Percentiles rank a stretch among this genome's conserved stretches.
These are phyloP conservation scores for Rhizopogon vesiculosus DNA, from an alignment of 768 basidiomycete species.

Conservation along the genomic window DNA sequence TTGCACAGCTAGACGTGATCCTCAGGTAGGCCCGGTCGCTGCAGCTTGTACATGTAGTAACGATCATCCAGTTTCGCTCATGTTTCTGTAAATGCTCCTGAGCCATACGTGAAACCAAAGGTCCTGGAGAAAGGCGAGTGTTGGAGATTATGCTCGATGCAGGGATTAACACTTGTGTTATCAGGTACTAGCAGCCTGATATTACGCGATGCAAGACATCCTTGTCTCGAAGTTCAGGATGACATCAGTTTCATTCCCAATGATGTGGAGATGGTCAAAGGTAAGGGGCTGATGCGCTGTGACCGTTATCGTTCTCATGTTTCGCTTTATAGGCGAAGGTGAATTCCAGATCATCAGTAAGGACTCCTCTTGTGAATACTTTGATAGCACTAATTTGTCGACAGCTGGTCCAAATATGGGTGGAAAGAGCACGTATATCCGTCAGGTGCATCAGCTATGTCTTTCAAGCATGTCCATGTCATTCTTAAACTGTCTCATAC, in stretches of 20 bases:
- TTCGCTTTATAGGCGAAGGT: slow-evolving; percentile 52
- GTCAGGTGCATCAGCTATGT: slow-evolving; percentile 48
- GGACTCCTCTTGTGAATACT: slow-evolving; percentile 12
- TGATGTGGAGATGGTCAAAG: slow-evolving; percentile 91
- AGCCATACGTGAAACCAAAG: slow-evolving; percentile 83
- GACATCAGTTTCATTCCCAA: slow-evolving; percentile 95
- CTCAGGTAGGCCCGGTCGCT: slow-evolving; percentile 53
- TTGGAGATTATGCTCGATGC: neutral
- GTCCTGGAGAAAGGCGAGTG: slow-evolving; percentile 67
- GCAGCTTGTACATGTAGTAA: neutral
- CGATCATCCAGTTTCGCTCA: slow-evolving; percentile 70
- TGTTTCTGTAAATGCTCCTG: slow-evolving; percentile 82
- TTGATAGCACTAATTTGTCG: slow-evolving; percentile 2
- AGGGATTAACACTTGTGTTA: neutral
- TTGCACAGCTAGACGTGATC: slow-evolving; percentile 91
- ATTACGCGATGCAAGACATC: slow-evolving; percentile 86
- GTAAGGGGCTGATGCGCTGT: slow-evolving; percentile 29
- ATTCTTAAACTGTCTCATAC: slow-evolving; percentile 8
- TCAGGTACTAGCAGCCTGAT: slow-evolving; percentile 77
- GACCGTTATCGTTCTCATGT: neutral
- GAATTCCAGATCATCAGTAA: slow-evolving; percentile 95
- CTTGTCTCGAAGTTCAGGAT: slow-evolving; percentile 94
- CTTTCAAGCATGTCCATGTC: neutral
- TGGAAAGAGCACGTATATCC: slow-evolving; percentile 96
- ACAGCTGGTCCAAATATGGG: slow-evolving; percentile 98